A percentile compares a stretch with the other conserved stretches of the same genome.
Conservation (phyloP, 2,329 filamentous ascomycete species). For the Huntiella bhutanensis region DNA sequence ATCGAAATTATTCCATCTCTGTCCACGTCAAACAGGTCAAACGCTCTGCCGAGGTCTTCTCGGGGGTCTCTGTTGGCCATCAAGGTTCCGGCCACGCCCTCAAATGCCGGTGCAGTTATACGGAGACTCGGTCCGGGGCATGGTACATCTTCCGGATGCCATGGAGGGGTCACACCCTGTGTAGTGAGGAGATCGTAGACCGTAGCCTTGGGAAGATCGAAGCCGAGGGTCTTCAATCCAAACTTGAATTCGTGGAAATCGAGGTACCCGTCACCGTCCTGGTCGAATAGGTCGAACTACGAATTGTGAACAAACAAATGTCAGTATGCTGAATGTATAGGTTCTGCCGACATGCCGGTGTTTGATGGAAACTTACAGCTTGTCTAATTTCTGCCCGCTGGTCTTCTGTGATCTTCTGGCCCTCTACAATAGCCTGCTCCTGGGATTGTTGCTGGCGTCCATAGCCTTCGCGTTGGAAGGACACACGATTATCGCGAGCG, state of each 20-base stretch:
- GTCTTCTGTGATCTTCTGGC: conserved; percentile 13
- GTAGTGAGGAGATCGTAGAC: conserved; percentile 63
- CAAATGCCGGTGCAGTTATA: conserved; percentile 53
- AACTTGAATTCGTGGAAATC: conserved; percentile 98
- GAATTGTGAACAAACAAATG: neutral
- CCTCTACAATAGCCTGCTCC: conserved; percentile 6
- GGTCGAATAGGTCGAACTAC: conserved; percentile 13
- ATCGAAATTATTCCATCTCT: conserved; percentile 81
- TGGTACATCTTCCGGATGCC: conserved; percentile 33
- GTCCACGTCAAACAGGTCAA: conserved; percentile 82
- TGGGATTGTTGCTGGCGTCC: conserved; percentile 10
- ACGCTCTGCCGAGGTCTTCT: conserved; percentile 81
- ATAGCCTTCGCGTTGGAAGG: conserved; percentile 11
- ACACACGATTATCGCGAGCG: conserved; percentile 11
- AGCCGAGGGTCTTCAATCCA: conserved; percentile 84
- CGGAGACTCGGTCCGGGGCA: conserved; percentile 44
- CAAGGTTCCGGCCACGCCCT: conserved; percentile 58
- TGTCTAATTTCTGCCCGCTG: conserved; percentile 13
- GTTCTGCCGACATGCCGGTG: neutral
- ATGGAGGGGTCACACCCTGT: conserved; percentile 57
- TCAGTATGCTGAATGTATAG: neutral
- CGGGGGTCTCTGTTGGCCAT: conserved; percentile 69
- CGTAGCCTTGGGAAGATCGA: conserved; percentile 73
- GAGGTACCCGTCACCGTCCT: conserved; percentile 45
- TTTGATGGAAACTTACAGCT: conserved; percentile 9